Evolutionary conservation across 108 stramenopile genomes (phyloP), one percentile per base, ranked within the genome.

Genomic region (Skeletonema tropicum): DNA sequence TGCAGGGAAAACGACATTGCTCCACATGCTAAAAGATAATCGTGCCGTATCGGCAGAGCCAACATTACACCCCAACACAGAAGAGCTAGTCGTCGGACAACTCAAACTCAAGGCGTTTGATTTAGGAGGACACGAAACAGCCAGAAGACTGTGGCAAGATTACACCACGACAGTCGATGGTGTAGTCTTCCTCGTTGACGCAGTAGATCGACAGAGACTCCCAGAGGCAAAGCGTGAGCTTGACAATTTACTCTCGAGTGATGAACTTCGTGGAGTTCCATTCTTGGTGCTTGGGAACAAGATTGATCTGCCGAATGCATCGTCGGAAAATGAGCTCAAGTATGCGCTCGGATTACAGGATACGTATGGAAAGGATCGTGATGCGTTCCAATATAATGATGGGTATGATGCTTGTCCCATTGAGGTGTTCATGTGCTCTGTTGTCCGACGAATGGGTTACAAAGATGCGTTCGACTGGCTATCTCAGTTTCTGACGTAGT

Each of bases 11-110:
- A 99, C 99, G 21, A 91, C 90, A 17, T 70, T 98, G 46, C 89
- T 98, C 32, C 96, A 96, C 81, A 97, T 98, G 97, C 90, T 98
- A 33, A 98, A 98, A 79, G 95, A 97, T 62, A 96, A 96, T 70
- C 81, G 96, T 52, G 87, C 94, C 15, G 89, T 90, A 65, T 87
- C 88, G 58, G 88, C 88, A 63, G 87, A 93, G 72, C 92, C 92
- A 25, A 94, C 94, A 33, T 59, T 94, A 60, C 89, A 94, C 69
- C 91, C 91, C 19, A 94, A 89, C 71, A 75, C 80, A 26, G 89
- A 91, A 46, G 92, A 93, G 68, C 73, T 90, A 17, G 77, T 90
- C 25, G 77, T 92, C 19, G 90, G 89, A 12, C 85, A 91, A 46
- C 74, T 96, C 49, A 82, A 88, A 64, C 88, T 94, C 75, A 89